These are phyloP conservation scores for Metarhizium rileyi DNA, from an alignment of 2,329 filamentous ascomycete species.

Conservation along the genomic window DNA sequence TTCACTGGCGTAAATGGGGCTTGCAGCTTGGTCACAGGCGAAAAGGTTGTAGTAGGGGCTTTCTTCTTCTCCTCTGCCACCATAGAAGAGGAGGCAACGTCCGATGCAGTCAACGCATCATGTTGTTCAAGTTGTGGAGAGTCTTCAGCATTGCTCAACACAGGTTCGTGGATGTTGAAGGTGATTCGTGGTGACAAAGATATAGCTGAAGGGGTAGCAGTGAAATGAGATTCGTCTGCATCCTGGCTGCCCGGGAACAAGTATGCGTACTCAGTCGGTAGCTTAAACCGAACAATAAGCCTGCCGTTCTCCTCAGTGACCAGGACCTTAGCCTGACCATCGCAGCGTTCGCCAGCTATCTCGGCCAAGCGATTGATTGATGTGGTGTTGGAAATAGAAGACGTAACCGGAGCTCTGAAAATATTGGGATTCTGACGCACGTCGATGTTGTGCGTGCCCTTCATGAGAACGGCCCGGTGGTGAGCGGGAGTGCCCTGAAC, in stretches of 20 bases:
- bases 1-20: slow-evolving; percentile 18
- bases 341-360: slow-evolving; percentile 17
- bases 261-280: slow-evolving; percentile 20
- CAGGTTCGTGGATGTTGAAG: slow-evolving; percentile 5
- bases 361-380: slow-evolving; percentile 17
- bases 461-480: slow-evolving; percentile 4
- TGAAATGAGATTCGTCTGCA: slow-evolving; percentile 17
- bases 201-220: slow-evolving; percentile 13
- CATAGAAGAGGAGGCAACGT: background rate
- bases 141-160: background rate
- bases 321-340: slow-evolving; percentile 21
- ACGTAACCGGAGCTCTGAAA: slow-evolving; percentile 17
- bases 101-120: background rate
- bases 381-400: slow-evolving; percentile 4
- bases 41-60: background rate
- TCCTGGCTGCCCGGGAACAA: slow-evolving; percentile 22
- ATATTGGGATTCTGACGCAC: slow-evolving; percentile 26
- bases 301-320: slow-evolving; percentile 18
- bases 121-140: background rate
- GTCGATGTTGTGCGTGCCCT: slow-evolving; percentile 23
- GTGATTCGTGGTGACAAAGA: slow-evolving; percentile 15
- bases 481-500: slow-evolving; percentile 4
- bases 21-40: slow-evolving; percentile 6
- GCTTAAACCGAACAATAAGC: slow-evolving; percentile 29
- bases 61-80: background rate